Base-by-base conservation (phyloP, 352 stramenopile species). In the Phytophthora aleatoria region DNA sequence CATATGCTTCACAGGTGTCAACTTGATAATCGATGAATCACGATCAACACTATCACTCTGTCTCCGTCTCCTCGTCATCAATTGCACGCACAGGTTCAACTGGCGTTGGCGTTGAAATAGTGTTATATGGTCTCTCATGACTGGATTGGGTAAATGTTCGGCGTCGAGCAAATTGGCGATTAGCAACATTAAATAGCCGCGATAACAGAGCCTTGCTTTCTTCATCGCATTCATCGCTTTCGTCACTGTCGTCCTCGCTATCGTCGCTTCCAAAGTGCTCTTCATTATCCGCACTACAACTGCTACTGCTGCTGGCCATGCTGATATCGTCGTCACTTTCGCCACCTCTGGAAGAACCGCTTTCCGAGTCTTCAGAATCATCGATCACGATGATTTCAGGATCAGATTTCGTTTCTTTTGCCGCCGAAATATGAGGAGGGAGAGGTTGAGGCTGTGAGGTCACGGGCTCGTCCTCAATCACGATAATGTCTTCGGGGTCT, bases 31-130 rank as follows among this genome's bases (percentile, higher is more conserved):
- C 20, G 20, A 20, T 20, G 20, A 20, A 20, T 20, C 20, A 20
- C 20, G 20, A 20, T 20, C 20, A 20, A 20, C 20, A 20, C 20
- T 20, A 38, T 61, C 44, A 76, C 54, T 76, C 68, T 3, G 68
- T 76, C 15, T 73, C 68, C 12, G 62, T 69, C 35, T 66, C 57
- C 3, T 76, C 63, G 13, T 72, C 58, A 24, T 69, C 53, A n/a
- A 64, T 44, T 28, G 51, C 47, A 47, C 26, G 31, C 2, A 27
- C 33, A 35, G 51, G 27, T 16, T 36, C 9, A 10, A 43, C 20
- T n/a, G 33, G 20, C 27, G 11, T 4, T 55, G 12, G n/a, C 20
- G 28, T 41, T 41, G 59, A 62, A n/a, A 10, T 20, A 55, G 15
- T 3, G 12, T 5, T 27, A 9, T 57, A 26, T 41, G 8, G 5